Base-by-base conservation (phyloP, 2,329 filamentous ascomycete genomes). In the Colletotrichum kahawae region DNA sequence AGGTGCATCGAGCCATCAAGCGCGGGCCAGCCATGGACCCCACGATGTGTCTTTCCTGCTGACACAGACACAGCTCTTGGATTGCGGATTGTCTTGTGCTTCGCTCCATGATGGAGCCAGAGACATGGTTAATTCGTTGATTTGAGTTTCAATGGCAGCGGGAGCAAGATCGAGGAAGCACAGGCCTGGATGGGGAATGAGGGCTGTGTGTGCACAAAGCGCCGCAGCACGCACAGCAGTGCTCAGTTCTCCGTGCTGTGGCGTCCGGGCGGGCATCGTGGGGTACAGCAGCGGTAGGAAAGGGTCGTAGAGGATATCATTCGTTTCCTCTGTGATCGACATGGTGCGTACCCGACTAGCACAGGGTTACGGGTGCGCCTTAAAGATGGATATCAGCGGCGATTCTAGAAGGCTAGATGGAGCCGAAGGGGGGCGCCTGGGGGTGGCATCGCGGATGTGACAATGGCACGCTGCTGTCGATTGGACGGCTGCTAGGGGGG, bases 21-120 rank as follows among this genome's bases (percentile, higher is more conserved):
- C 43, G 43, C 24, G 31, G 60, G 51, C 67, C 34, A 51, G 62
- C 59, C 59, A 70, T 68, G 54, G 36, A 66, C 51, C 31, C n/a
- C 18, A 34, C 59, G 54, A 38, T 66, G 51, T 62, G 48, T 63
- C 21, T 43, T 38, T 14, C 29, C 8, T 36, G 10, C 34, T 16
- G 36, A 31, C 63, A 29, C 48, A 10, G 10, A 63, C 18, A 31
- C 18, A 51, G 71, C 29, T 43, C 59, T 54, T 57, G 71, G 59
- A 59, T 48, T 70, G n/a, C 48, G 71, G 51, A 36, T 54, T 67
- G 67, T 43, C 67, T 74, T 64, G 67, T 71, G 67, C 36, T 71
- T 54, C 67, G 67, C 54, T 51, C 67, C 59, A 59, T 64, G 60
- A 70, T 60, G 60, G 60, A 74, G 71, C 21, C 21, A 33, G 48